Evolutionary conservation across 108 stramenopile genomes (phyloP).

Genomic region (Fragilaria crotonensis): DNA sequence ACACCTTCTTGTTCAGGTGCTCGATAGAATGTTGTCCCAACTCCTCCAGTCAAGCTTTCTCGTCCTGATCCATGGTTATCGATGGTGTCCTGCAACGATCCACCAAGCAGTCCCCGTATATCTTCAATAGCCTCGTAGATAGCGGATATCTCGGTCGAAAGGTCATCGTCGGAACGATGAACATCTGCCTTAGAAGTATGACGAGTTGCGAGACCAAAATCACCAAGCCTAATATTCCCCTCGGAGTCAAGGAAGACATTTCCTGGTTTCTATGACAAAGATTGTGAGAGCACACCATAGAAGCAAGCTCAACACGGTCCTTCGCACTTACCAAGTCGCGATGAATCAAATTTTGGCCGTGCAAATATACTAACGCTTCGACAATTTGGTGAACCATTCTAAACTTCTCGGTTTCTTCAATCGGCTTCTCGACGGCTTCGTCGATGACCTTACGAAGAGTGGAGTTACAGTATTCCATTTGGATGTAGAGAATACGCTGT

Average conservation of each 20-base stretch:
- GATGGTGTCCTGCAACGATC: background rate
- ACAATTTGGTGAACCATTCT: conserved; percentile 67
- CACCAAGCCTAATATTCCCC: conserved; percentile 55
- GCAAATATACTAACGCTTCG: conserved; percentile 73
- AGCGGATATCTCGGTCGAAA: conserved; percentile 27
- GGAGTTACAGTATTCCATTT: conserved; percentile 82
- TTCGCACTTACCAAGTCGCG: conserved; percentile 34
- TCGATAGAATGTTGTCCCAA: conserved; percentile 63
- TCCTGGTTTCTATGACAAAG: conserved; percentile 22
- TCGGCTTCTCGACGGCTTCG: conserved; percentile 30
- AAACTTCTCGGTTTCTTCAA: conserved; percentile 51
- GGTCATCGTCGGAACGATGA: conserved; percentile 8
- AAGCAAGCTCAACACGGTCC: background rate
- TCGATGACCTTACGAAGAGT: conserved; percentile 75
- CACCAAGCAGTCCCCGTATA: conserved; percentile 33
- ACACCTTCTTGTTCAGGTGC: conserved; percentile 61
- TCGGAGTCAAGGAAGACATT: conserved; percentile 64
- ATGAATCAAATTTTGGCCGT: conserved; percentile 56
- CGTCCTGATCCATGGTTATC: conserved; percentile 4
- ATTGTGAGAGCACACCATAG: conserved; percentile 1
- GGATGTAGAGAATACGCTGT: conserved; percentile 41
- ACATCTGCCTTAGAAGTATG: conserved; percentile 14
- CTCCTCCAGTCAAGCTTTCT: conserved; percentile 73
- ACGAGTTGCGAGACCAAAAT: conserved; percentile 66
- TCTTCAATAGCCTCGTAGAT: conserved; percentile 53